These are phyloP conservation scores for Brassica juncea DNA, from an alignment of 345 rosid genomes.

Conservation along the genomic window DNA sequence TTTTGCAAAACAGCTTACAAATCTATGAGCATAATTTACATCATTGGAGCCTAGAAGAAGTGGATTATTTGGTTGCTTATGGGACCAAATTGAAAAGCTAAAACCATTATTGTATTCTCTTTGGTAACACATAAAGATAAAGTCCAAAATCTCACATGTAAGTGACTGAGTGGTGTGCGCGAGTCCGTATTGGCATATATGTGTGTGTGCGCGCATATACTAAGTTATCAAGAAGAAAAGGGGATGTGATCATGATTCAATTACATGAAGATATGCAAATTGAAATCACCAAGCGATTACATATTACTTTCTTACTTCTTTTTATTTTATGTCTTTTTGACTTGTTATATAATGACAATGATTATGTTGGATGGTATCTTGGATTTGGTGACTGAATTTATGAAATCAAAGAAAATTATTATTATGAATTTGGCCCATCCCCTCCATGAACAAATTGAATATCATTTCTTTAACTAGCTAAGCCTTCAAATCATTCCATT, in stretches of 20 bases:
- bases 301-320: not conserved
- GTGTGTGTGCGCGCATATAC: not conserved
- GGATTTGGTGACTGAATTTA: constrained; percentile 38
- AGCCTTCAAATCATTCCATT: constrained; percentile 29
- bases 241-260: constrained; percentile 15
- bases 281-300: not conserved
- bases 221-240: constrained; percentile 5
- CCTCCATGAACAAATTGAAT: constrained; percentile 38
- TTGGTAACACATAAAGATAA: constrained; percentile 34
- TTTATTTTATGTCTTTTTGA: constrained; percentile 19
- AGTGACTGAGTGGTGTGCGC: constrained; percentile 12
- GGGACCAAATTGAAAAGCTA: constrained; percentile 27
- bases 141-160: constrained; percentile 16
- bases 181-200: not conserved
- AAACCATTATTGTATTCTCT: constrained; percentile 12
- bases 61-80: not conserved
- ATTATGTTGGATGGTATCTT: constrained; percentile 41
- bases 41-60: constrained; percentile 22
- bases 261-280: constrained; percentile 18
- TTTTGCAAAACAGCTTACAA: constrained; percentile 5
- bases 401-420: constrained; percentile 35
- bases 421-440: constrained; percentile 33
- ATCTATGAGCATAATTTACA: constrained; percentile 11
- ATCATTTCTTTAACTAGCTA: constrained; percentile 31
- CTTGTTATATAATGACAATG: constrained; percentile 34